Percentiles rank a stretch among this genome's conserved stretches.
Evolutionary conservation across 352 stramenopile genomes (phyloP).

Genomic region (Plasmopara muralis): DNA sequence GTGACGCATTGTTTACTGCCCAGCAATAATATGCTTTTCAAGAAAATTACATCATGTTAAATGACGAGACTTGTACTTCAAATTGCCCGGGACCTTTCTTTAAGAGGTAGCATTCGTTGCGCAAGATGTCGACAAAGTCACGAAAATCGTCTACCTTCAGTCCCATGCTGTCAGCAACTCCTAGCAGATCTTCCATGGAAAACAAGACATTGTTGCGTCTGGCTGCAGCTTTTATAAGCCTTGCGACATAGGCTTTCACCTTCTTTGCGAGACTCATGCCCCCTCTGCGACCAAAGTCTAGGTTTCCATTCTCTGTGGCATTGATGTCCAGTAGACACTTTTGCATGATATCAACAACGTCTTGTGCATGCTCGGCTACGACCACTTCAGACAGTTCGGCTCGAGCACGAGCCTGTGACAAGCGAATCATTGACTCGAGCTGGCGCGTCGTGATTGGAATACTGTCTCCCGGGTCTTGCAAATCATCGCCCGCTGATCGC

Average conservation of each 20-base stretch:
- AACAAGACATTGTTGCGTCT: slow-evolving; percentile 59
- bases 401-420: slow-evolving; percentile 91
- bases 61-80: slow-evolving; percentile 64
- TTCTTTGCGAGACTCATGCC: slow-evolving; percentile 66
- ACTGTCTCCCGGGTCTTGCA: slow-evolving; percentile 39
- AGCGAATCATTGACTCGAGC: slow-evolving; percentile 90
- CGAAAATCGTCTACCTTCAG: slow-evolving; percentile 75
- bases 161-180: slow-evolving; percentile 64
- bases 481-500: slow-evolving; percentile 48
- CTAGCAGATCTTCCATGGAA: slow-evolving; percentile 65
- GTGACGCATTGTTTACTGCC: too few species aligned
- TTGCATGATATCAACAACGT: slow-evolving; percentile 96
- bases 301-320: slow-evolving; percentile 76
- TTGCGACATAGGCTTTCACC: slow-evolving; percentile 76
- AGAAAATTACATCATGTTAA: slow-evolving; percentile 29
- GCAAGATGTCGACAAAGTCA: slow-evolving; percentile 82
- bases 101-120: slow-evolving; percentile 79
- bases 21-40: background rate
- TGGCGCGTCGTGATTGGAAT: slow-evolving; percentile 94
- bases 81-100: slow-evolving; percentile 79
- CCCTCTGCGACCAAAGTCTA: slow-evolving; percentile 81
- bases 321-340: slow-evolving; percentile 89
- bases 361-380: slow-evolving; percentile 90
- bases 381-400: slow-evolving; percentile 92
- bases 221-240: slow-evolving; percentile 62